Percentiles rank a stretch among this genome's conserved stretches.
These are phyloP conservation scores for Clathrus columnatus DNA, from an alignment of 768 basidiomycete species.

Conservation along the genomic window DNA sequence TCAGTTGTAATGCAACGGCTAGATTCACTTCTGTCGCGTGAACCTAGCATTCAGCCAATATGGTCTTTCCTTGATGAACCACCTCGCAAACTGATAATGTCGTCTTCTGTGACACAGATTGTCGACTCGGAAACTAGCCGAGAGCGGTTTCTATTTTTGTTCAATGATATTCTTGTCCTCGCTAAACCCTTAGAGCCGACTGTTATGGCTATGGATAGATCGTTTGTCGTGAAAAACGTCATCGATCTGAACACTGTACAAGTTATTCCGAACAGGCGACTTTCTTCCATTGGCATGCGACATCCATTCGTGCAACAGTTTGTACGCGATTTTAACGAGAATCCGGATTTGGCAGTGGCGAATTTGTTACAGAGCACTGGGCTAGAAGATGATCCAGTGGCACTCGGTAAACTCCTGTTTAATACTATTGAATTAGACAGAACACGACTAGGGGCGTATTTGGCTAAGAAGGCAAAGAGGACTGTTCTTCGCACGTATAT, in stretches of 20 bases:
- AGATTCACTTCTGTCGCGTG: conserved; percentile 6
- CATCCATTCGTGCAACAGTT: conserved; percentile 26
- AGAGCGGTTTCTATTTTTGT: conserved; percentile 94
- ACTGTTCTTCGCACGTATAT: conserved; percentile 74
- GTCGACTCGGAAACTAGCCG: conserved; percentile 91
- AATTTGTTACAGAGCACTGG: conserved; percentile 48
- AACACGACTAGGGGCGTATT: conserved; percentile 73
- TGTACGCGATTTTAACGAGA: conserved; percentile 59
- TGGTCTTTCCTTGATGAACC: conserved; percentile 74
- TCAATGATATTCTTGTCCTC: conserved; percentile 88
- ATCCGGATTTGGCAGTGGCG: conserved; percentile 10
- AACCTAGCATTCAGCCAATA: conserved; percentile 21
- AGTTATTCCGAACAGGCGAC: conserved; percentile 27
- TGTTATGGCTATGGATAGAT: conserved; percentile 57
- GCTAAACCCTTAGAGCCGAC: conserved; percentile 70
- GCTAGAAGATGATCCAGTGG: conserved; percentile 50
- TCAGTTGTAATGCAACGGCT: conserved; percentile 6
- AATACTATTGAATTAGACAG: conserved; percentile 78
- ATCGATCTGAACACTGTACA: conserved; percentile 45
- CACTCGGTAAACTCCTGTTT: conserved; percentile 68
- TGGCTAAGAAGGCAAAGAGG: conserved; percentile 66
- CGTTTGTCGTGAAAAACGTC: conserved; percentile 84
- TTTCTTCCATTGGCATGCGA: conserved; percentile 5
- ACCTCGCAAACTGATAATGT: conserved; percentile 75
- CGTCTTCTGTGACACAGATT: conserved; percentile 85